Evolutionary conservation across 371 early-diverging fungal genomes (phyloP), one percentile per base, ranked within the genome.

Genomic region (Dichotomocladium elegans): DNA sequence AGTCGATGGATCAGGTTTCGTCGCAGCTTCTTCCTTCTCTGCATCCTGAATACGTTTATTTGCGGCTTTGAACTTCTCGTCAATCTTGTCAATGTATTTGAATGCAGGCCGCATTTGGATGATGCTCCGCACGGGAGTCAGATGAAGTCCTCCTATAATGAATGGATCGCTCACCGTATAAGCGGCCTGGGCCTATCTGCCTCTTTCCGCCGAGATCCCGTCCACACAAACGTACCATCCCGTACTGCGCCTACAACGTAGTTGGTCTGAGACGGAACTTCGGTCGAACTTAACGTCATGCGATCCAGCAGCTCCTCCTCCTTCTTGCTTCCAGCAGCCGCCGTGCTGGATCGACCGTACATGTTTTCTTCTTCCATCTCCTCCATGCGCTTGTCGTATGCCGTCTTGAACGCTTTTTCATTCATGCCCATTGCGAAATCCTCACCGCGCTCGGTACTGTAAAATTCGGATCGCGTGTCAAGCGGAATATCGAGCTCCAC

Each of bases 401-500:
- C 86, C 2, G 89, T 89, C 48, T 73, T 74, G 50, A 88, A 71
- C 3, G 81, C 70, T 53, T 81, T 81, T 51, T 90, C 87, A 42
- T 89, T 86, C 56, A 90, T 66, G 4, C 91, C 93, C 57, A 79
- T 64, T 6, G 88, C 92, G 41, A 93, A 75, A 58, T 87, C 87
- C 57, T 85, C 84, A 27, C 93, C 96, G 41, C 83, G 70, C 25
- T 90, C 89, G 24, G 70, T 70, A 66, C 85, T 87, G 68, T 93
- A 94, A 58, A 83, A 79, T 4, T 68, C 51, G 9, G 85, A 71
- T 34, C 68, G 67, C 15, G 88, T 88, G 46, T 92, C 86, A 3
- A 96, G 47, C 10, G 90, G 87, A n/a, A 94, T 60, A 58, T 94
- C 94, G n/a, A 94, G 58, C 65, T 96, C 93, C 22, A 94, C 81